Base-by-base conservation (phyloP, 1,139 yeast genomes). In the Arxiozyma telluris region DNA sequence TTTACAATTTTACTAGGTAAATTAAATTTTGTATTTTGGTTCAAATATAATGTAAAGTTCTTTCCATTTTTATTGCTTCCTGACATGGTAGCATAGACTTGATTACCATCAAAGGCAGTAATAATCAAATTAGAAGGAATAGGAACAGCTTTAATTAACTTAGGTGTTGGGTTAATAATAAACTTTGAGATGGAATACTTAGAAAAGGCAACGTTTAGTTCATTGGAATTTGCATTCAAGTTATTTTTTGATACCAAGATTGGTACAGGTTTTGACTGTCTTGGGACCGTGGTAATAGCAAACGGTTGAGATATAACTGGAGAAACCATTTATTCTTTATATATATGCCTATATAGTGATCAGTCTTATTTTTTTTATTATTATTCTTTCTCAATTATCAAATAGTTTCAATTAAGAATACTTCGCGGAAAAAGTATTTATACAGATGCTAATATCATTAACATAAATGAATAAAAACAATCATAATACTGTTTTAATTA, bases 101-200 rank as follows among this genome's bases (percentile, higher is more conserved):
- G 47, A 34, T 52, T 64, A 18, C 47, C 47, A 52, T 64, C 63
- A 50, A 67, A 68, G 1, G 70, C 68, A n/a, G 69, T 64, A 20
- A 68, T 64, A 41, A 62, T 56, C 45, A 63, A 64, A 2, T 70
- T 68, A 3, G 71, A 65, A 41, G 71, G 70, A 41, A 69, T 66
- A 8, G 72, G 62, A 25, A 62, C 55, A 54, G 65, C 66, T 44
- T 61, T 63, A 47, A 82, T 73, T 61, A 87, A 73, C 64, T 82
- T 85, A 17, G 96, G 96, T 15, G 94, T 82, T 42, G 96, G 96
- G 61, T 81, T 82, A 52, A 87, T 77, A 41, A 86, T 74, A 65
- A 84, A 86, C 55, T 84, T 80, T 21, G 88, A 81, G 52, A 90
- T 76, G 54, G 86, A 82, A 47, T 94, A 85, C 55, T 87, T 89